Conservation (phyloP, 805 yeast genomes). For the Sugiyamaella boreocaroliniensis region DNA sequence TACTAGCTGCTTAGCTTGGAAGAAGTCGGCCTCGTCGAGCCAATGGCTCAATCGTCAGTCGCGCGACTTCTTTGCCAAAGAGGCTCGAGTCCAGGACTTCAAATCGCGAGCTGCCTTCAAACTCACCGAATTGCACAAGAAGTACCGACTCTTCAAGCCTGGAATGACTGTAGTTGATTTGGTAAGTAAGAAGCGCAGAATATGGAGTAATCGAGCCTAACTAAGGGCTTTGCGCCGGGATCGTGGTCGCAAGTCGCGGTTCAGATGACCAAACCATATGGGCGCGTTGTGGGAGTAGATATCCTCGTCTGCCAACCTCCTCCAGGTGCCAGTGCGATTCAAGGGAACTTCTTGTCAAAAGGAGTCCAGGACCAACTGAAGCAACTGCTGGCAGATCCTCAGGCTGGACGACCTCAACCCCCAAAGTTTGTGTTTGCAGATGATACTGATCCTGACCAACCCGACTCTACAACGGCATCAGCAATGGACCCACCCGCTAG, state of each 20-base stretch:
- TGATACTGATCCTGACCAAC: constrained; percentile 11
- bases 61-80: constrained; percentile 56
- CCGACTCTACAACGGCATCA: background rate
- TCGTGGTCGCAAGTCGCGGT: constrained; percentile 88
- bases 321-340: constrained; percentile 67
- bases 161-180: constrained; percentile 69
- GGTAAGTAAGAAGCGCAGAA: constrained; percentile 35
- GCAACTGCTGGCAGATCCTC: constrained; percentile 22
- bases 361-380: constrained; percentile 32
- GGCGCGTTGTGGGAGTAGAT: constrained; percentile 74
- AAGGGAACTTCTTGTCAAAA: constrained; percentile 74
- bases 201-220: too few relatives aligned
- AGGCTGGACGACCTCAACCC: constrained; percentile 21
- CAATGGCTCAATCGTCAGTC: constrained; percentile 72
- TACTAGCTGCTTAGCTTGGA: background rate
- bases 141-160: constrained; percentile 50
- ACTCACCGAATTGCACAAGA: constrained; percentile 64
- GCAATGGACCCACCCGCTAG: constrained; percentile 7
- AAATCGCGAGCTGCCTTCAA: constrained; percentile 91
- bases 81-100: constrained; percentile 56
- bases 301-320: constrained; percentile 76
- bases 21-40: constrained; percentile 40
- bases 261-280: constrained; percentile 42
- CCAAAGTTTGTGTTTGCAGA: constrained; percentile 6
- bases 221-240: constrained; percentile 76